Conservation (phyloP, 768 basidiomycete species). For the Gloeopeniophorella convolvens region DNA sequence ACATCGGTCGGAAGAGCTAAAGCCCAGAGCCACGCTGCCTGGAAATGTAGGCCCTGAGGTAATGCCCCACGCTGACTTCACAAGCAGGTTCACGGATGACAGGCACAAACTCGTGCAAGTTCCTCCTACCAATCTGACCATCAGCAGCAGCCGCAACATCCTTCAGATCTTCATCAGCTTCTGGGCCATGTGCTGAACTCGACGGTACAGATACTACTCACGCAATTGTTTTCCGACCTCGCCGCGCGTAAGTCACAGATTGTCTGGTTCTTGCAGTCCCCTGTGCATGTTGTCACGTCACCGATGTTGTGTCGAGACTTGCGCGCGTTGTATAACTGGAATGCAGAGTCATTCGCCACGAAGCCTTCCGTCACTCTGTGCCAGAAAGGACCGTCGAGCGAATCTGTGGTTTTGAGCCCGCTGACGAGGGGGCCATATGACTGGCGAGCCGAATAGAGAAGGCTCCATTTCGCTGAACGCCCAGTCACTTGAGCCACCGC, state of each 20-base stretch:
- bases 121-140: no score
- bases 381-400: conserved; percentile 8
- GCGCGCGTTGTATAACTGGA: conserved; percentile 1
- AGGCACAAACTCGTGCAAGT: no score
- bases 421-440: conserved; percentile 6
- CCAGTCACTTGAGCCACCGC: no score
- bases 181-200: no score
- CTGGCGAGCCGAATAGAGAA: conserved; percentile 4
- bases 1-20: no score
- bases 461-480: conserved; percentile 2
- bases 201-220: no score
- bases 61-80: no score
- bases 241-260: conserved; percentile 6
- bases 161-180: no score
- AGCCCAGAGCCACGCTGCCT: no score
- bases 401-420: not conserved
- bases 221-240: conserved; percentile 6
- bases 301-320: not conserved
- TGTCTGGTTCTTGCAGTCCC: not conserved
- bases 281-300: conserved; percentile 1
- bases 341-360: not conserved
- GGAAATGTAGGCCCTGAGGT: no score
- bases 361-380: conserved; percentile 1
- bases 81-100: no score
- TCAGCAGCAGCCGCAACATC: no score